Evolutionary conservation across 768 basidiomycete genomes (phyloP), one percentile per base, ranked within the genome.

Genomic region (Lentinula lateritia): DNA sequence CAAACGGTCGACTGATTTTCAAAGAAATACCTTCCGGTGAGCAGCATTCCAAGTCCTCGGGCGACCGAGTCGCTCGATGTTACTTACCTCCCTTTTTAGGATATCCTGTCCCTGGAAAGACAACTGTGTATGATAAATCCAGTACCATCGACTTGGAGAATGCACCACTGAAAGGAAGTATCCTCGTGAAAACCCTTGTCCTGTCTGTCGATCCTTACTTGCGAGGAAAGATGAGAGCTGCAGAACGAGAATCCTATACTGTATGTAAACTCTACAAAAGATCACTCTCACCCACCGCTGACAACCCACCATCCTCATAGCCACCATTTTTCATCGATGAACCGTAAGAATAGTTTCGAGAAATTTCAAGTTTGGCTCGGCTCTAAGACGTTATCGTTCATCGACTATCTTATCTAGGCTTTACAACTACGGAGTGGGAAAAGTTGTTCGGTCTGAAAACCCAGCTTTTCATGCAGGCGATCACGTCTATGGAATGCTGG

Each of bases 131-230:
- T 55, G 74, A 76, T 61, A 63, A 38, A 2, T 69, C 56, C 38
- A 61, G 66, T 36, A 69, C 66, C 6, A 76, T 79, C 59, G 78
- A 80, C 58, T 55, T 75, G 15, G 76, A 76, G 20, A 66, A 60
- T 35, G 69, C 69, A 2, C 65, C 71, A 5, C 65, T 75, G 52
- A 65, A 73, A 8, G 61, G 61, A 16, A 58, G 72, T 0, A 50
- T 75, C 23, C 63, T 79, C 32, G 59, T 76, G 61, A 79, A 77
- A 66, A 71, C 69, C 0, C 67, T 78, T 12, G 66, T 67, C 5
- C 50, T 80, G 28, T 72, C 71, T 35, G 63, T 77, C 42, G 79
- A 78, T 52, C 76, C 76, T 2, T 74, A 73, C 60, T 4, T 75
- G 60, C 46, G 70, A 18, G 63, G 65, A 34, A 64, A 63, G 54